These are phyloP conservation scores for Aristolochia fimbriata DNA, from an alignment of 164 flowering plant species.

Conservation along the genomic window DNA sequence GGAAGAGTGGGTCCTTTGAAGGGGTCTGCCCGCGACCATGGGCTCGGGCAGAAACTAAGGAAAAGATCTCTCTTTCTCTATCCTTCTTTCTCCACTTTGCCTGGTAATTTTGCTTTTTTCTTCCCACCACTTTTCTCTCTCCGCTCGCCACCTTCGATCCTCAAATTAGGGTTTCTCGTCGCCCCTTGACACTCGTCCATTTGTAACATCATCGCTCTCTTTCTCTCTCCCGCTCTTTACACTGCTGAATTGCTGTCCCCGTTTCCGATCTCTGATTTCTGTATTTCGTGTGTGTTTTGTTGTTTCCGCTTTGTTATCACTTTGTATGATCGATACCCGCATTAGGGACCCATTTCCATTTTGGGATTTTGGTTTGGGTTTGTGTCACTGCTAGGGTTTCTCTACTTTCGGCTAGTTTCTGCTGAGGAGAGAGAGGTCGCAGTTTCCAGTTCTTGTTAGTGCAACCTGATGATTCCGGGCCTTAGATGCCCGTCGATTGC, in stretches of 20 bases:
- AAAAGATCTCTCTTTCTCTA: background rate
- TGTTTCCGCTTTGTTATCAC: too few relatives aligned
- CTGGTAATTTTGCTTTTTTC: background rate
- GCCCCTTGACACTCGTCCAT: background rate
- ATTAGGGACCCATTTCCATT: background rate
- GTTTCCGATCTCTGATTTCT: background rate
- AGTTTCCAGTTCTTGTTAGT: background rate
- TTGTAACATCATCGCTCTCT: background rate
- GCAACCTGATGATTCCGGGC: too few relatives aligned
- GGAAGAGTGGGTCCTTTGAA: slow-evolving; percentile 1
- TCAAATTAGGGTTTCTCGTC: background rate
- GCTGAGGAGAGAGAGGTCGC: background rate
- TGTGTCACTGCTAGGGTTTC: background rate
- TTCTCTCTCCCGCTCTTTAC: background rate
- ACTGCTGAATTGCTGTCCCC: background rate
- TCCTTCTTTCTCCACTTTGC: slow-evolving; percentile 1
- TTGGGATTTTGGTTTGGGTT: background rate
- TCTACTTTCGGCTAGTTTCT: background rate
- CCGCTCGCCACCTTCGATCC: background rate
- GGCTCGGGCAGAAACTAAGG: slow-evolving; percentile 5
- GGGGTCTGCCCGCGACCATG: slow-evolving; percentile 6
- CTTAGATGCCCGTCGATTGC: too few relatives aligned
- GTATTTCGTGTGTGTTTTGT: background rate
- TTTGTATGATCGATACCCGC: background rate
- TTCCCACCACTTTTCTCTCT: slow-evolving; percentile 1